phyloP scores from a whole-genome alignment of 768 basidiomycete species.

The Mycena rosella region DNA sequence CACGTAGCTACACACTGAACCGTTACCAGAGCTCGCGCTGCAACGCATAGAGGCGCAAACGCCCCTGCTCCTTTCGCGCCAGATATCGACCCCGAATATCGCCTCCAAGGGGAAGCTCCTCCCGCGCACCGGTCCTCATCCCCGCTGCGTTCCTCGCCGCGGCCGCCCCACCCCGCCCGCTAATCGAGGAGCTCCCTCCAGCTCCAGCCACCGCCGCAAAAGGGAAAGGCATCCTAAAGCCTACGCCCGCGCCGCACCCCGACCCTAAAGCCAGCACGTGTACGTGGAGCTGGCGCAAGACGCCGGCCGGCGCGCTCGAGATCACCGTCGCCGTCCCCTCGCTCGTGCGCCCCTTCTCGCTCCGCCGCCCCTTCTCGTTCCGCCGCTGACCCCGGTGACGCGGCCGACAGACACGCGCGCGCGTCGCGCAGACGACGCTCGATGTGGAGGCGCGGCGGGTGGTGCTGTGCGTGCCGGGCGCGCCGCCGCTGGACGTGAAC shows the following conservation, averaged over 20 bases:
- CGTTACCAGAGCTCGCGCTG: slow-evolving; percentile 70
- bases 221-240: slow-evolving; percentile 60
- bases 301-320: slow-evolving; percentile 53
- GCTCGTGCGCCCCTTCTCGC: slow-evolving; percentile 59
- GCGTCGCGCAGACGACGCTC: slow-evolving; percentile 63
- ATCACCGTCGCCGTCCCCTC: slow-evolving; percentile 67
- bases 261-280: too few species aligned
- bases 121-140: slow-evolving; percentile 68
- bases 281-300: slow-evolving; percentile 70
- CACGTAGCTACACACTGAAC: too few species aligned
- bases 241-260: slow-evolving; percentile 15
- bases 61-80: slow-evolving; percentile 70
- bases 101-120: slow-evolving; percentile 77
- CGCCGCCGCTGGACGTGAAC: slow-evolving; percentile 67
- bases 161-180: slow-evolving; percentile 40
- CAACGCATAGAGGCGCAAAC: slow-evolving; percentile 77
- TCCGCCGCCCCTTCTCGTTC: not conserved
- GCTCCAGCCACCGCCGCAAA: slow-evolving; percentile 18
- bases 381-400: too few species aligned
- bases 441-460: slow-evolving; percentile 77
- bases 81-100: slow-evolving; percentile 82
- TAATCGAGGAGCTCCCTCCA: slow-evolving; percentile 59
- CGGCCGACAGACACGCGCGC: slow-evolving; percentile 56
- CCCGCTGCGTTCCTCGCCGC: slow-evolving; percentile 51
- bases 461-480: slow-evolving; percentile 60